Evolutionary conservation across 2,329 filamentous ascomycete species (phyloP), one percentile per base, ranked within the genome.

Genomic region (Aspergillus aculeatus): DNA sequence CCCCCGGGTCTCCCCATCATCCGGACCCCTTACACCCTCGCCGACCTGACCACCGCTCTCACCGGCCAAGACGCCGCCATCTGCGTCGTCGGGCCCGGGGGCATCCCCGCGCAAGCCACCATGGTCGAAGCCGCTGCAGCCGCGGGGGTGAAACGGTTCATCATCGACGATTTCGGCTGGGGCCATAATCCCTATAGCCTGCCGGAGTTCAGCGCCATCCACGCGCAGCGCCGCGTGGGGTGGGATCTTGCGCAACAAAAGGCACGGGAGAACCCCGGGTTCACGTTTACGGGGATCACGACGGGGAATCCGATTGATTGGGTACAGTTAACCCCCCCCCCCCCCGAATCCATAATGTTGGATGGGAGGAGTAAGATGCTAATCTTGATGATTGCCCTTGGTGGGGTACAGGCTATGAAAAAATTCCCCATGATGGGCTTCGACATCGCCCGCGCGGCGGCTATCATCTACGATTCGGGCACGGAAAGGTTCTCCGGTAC

Each of bases 141-240:
- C 4, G 84, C 85, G 1, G 84, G 85, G 1, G 86, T 89, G 5
- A 82, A 82, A 64, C 80, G 85, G 6, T 87, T 86, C 68, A 80
- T 87, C 1, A 85, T 86, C 1, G 84, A 83, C 38, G 87, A 90
- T 64, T 89, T 82, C 21, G 59, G 59, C 32, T 57, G 54, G 54
- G 59, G 54, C 1, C 31, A 10, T 1, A n/a, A 57, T 10, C n/a
- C 44, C 1, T 14, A 23, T 6, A 14, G 31, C 0, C 11, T 58
- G 11, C 55, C 59, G 2, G 59, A 61, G 19, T 54, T 61, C 47
- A 2, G 10, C 5, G 50, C 32, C 21, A 54, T 58, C 31, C 32
- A 47, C 7, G 32, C 44, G 7, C 50, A 57, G 14, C 54, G 55
- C 1, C 41, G 31, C 19, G 59, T 44, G 3, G 44, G 41, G 10